Percentiles rank a stretch among this genome's conserved stretches.
Conservation (phyloP, 2,329 filamentous ascomycete genomes). For the Cytospora chrysosperma region DNA sequence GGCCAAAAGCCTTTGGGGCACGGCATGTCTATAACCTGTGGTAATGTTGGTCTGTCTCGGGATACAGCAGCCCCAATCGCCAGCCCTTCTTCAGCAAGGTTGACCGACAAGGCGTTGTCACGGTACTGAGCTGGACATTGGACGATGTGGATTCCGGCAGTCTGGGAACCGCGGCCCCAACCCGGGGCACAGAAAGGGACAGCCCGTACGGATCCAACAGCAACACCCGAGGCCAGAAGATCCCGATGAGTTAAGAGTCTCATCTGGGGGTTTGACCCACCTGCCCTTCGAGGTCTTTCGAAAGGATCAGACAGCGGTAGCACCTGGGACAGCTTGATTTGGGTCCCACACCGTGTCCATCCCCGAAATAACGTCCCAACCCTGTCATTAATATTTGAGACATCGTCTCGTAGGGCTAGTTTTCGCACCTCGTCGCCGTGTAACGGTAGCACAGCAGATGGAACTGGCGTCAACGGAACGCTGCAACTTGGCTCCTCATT, state of each 20-base stretch:
- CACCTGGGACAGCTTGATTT: constrained; percentile 10
- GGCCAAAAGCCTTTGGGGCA: not conserved
- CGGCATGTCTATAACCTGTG: not conserved
- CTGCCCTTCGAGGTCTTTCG: not conserved
- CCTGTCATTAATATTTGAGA: constrained; percentile 6
- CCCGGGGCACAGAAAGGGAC: not conserved
- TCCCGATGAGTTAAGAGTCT: constrained; percentile 2
- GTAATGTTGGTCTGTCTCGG: not conserved
- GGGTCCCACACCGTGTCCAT: constrained; percentile 11
- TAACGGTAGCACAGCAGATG: constrained; percentile 15
- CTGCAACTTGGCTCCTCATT: constrained; percentile 1
- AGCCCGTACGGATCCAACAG: not conserved
- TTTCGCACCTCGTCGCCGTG: constrained; percentile 6
- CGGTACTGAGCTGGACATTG: not conserved
- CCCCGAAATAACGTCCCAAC: constrained; percentile 8
- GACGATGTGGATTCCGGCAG: not conserved
- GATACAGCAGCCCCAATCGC: not conserved
- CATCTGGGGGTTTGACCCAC: constrained; percentile 2
- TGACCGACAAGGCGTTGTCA: not conserved
- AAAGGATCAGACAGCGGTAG: constrained; percentile 3
- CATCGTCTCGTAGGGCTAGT: constrained; percentile 6
- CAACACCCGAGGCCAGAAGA: not conserved
- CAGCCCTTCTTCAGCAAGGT: not conserved
- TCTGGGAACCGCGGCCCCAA: not conserved
- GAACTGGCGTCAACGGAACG: constrained; percentile 5